A percentile compares a stretch with the other conserved stretches of the same genome.
These are phyloP conservation scores for Sphaerulina musiva DNA, from an alignment of 2,329 filamentous ascomycete genomes.

Conservation along the genomic window DNA sequence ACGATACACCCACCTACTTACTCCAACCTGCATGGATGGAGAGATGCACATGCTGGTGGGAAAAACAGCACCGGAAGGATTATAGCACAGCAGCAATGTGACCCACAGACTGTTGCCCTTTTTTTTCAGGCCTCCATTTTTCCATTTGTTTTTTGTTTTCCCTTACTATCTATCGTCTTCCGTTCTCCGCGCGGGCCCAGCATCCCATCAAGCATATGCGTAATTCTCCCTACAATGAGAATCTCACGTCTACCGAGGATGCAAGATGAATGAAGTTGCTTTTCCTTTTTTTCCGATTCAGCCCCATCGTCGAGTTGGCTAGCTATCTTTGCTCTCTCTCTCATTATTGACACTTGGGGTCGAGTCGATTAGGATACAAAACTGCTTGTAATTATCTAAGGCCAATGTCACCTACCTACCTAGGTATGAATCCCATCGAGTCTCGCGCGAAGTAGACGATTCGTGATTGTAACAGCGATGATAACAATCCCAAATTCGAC, in stretches of 20 bases:
- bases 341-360: background rate
- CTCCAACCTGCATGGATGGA: background rate
- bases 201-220: slow-evolving; percentile 18
- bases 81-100: slow-evolving; percentile 1
- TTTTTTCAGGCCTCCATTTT: background rate
- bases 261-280: slow-evolving; percentile 12
- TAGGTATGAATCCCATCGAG: too few relatives aligned
- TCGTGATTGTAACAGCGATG: too few relatives aligned
- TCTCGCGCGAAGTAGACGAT: too few relatives aligned
- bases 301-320: background rate
- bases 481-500: too few relatives aligned
- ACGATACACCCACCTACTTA: background rate
- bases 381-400: too few relatives aligned
- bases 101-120: background rate
- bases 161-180: background rate
- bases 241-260: slow-evolving; percentile 12
- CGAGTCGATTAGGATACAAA: slow-evolving; percentile 4
- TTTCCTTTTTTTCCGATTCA: slow-evolving; percentile 7
- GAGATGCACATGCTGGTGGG: background rate
- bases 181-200: background rate
- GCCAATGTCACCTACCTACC: background rate
- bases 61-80: background rate
- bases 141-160: background rate
- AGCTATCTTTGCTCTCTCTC: background rate
- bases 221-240: slow-evolving; percentile 11